Evolutionary conservation across 805 yeast species (phyloP), one percentile per base, ranked within the genome.

Genomic region (Candida wancherniae): DNA sequence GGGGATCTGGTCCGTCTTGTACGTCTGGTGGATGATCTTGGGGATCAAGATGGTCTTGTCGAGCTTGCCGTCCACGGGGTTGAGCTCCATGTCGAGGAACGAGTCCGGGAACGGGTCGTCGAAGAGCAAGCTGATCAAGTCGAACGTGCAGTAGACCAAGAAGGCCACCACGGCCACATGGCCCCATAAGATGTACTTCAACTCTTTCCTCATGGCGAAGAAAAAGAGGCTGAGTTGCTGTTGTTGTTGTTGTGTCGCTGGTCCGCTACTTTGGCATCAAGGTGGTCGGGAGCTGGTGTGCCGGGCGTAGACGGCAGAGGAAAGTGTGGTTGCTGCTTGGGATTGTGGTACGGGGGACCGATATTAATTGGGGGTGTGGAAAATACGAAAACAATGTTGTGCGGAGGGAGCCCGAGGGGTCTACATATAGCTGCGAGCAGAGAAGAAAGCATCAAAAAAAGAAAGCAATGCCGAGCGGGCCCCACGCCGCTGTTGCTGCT

Each of bases 11-110:
- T 63, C 69, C 13, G 84, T 82, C 53, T 84, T 87, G 58, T 88
- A 88, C 9, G 96, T 88, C 57, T 88, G 97, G 53, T 88, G 97
- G 33, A 88, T 86, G 53, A 87, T 86, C 50, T 82, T 84, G 22
- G 97, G 97, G 26, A 87, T 85, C 22, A 81, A 53, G 37, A 69
- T 70, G 7, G 77, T 76, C 35, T 62, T 61, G 12, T 57, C 59
- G 13, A 61, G 51, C 5, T 58, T 50, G n/a, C 66, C 65, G 19
- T 57, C 61, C 5, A 65, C 58, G 2, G 80, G 80, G 43, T 78
- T 75, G 28, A 84, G 51, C 37, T 85, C 94, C 9, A 64, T 61
- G 29, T 76, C 76, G 10, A 73, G 51, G 15, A 84, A 60, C 1
- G 82, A 84, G 49, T 81, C 84, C 10, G 68, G 59, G 48, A 66